A percentile compares a stretch with the other conserved stretches of the same genome.
phyloP scores from a whole-genome alignment of 2,329 filamentous ascomycete species.

The Dactylellina drechsleri region DNA sequence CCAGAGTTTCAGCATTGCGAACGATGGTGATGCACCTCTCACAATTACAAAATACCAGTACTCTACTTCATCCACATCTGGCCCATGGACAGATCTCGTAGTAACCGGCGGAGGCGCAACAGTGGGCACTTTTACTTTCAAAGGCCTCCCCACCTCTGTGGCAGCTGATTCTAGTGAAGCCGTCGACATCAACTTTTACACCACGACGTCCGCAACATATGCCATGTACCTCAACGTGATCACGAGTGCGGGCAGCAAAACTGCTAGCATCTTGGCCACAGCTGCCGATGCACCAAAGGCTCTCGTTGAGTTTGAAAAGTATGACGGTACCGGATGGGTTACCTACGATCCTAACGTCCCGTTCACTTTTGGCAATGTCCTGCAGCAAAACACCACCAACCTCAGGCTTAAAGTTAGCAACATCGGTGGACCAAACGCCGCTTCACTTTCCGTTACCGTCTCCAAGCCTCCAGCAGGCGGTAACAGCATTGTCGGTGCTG shows the following conservation, averaged over 20 bases:
- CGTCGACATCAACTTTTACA: conserved; percentile 66
- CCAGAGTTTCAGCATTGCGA: conserved; percentile 66
- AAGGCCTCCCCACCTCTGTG: conserved; percentile 64
- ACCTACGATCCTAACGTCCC: conserved; percentile 63
- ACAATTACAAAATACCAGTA: conserved; percentile 64
- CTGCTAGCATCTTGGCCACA: conserved; percentile 66
- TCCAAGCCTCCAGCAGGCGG: conserved; percentile 69
- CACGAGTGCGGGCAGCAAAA: conserved; percentile 67
- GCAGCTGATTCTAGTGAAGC: conserved; percentile 62
- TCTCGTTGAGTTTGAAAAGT: conserved; percentile 68
- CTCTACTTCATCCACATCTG: conserved; percentile 63
- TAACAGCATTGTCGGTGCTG: conserved; percentile 67
- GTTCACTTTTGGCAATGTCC: conserved; percentile 70
- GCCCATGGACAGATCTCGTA: conserved; percentile 64
- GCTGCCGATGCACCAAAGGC: conserved; percentile 66
- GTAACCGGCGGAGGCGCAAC: conserved; percentile 57
- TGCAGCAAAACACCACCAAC: conserved; percentile 65
- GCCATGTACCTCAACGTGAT: conserved; percentile 65
- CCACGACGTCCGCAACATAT: conserved; percentile 65
- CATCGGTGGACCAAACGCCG: conserved; percentile 61
- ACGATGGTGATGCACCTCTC: conserved; percentile 65
- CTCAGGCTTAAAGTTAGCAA: conserved; percentile 69
- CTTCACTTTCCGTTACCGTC: conserved; percentile 67
- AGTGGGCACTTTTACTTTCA: conserved; percentile 66
- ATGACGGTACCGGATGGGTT: conserved; percentile 66